Base-by-base conservation (phyloP, 495 filamentous ascomycete genomes). In the Penicillium coprophilum region DNA sequence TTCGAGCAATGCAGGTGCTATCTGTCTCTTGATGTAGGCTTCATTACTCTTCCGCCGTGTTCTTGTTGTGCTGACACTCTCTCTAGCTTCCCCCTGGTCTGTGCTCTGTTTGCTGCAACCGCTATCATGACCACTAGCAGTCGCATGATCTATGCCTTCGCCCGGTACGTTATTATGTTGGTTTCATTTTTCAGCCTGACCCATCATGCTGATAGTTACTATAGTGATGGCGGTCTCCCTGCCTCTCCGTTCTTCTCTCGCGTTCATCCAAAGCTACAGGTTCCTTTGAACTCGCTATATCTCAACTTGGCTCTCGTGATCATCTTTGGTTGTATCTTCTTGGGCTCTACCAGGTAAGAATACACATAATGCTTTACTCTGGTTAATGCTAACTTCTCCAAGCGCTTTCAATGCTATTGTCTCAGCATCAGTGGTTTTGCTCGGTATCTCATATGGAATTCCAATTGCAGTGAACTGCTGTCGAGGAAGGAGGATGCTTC, bases 131-230 rank as follows among this genome's bases (percentile, higher is more conserved):
- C 87, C 4, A 91, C 89, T 10, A 85, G 82, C 49, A 87, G 81
- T 56, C 84, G 89, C 12, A 90, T 92, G 86, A 82, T 84, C 28
- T 91, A 87, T 56, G 87, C 88, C 2, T 92, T 92, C 59, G 84
- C 83, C 27, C 81, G 75, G 69, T 73, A 68, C 34, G 56, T 50
- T 8, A 24, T 2, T 9, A 1, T 34, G n/a, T n/a, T n/a, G 45
- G 8, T 46, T 30, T 13, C 11, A 12, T 8, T 11, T 24, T 30
- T 11, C 7, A 5, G 27, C 17, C 11, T 8, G 6, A 2, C 17
- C 5, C 17, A 20, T 19, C 13, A 7, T 60, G 43, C 58, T 69
- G 32, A 68, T 20, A 38, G 20, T 3, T 43, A 10, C 23, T 39
- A 28, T 45, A 77, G 88, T 58, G 88, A 91, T 60, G 81, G 85